Percentiles rank a stretch among this genome's conserved stretches.
phyloP scores from a whole-genome alignment of 1,284 basidiomycete genomes.

The Blastosporella zonata region DNA sequence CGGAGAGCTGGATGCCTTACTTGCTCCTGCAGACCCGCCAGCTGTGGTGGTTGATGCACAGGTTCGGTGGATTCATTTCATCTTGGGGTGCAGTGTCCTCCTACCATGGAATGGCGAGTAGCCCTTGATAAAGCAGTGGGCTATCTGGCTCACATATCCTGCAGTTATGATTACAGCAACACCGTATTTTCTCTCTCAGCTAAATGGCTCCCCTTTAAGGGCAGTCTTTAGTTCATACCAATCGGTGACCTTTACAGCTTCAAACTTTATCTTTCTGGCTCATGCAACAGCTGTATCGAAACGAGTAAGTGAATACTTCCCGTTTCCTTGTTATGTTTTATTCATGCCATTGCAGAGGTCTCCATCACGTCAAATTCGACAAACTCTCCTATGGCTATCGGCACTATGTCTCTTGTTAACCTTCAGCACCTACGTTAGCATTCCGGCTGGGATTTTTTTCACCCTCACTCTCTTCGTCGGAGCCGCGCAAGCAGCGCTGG shows the following conservation, averaged over 20 bases:
- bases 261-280: slow-evolving; percentile 66
- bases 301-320: slow-evolving; percentile 42
- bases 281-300: slow-evolving; percentile 69
- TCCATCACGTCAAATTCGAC: slow-evolving; percentile 48
- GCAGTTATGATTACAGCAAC: slow-evolving; percentile 74
- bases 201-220: slow-evolving; percentile 53
- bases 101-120: slow-evolving; percentile 77
- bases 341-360: slow-evolving; percentile 36
- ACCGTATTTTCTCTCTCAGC: slow-evolving; percentile 68
- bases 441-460: slow-evolving; percentile 58
- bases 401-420: slow-evolving; percentile 54
- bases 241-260: slow-evolving; percentile 58
- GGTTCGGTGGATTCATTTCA: slow-evolving; percentile 61
- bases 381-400: slow-evolving; percentile 43
- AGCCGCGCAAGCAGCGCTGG: slow-evolving; percentile 51
- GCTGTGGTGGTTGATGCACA: slow-evolving; percentile 36
- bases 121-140: neutral
- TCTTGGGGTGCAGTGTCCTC: slow-evolving; percentile 70
- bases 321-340: neutral
- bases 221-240: slow-evolving; percentile 69
- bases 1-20: slow-evolving; percentile 21
- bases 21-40: slow-evolving; percentile 25
- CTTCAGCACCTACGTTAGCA: slow-evolving; percentile 54
- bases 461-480: slow-evolving; percentile 60
- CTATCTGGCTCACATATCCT: slow-evolving; percentile 10